Evolutionary conservation across 805 yeast genomes (phyloP).

Genomic region (Pichia kluyveri): DNA sequence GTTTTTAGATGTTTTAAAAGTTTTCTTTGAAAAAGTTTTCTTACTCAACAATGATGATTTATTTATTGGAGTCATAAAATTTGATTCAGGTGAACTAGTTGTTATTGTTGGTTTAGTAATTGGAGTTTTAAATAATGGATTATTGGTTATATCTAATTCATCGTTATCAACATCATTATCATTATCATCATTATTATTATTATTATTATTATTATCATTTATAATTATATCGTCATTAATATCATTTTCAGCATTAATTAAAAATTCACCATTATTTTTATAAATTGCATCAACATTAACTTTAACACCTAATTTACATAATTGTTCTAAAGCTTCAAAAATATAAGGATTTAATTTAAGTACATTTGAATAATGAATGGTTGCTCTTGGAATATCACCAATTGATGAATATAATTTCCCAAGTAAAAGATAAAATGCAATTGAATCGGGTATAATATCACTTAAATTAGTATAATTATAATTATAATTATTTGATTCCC

Average conservation of each 20-base stretch:
- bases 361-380: constrained; percentile 59
- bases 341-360: constrained; percentile 68
- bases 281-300: constrained; percentile 51
- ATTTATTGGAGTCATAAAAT: constrained; percentile 17
- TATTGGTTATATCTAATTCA: not conserved
- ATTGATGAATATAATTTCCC: constrained; percentile 57
- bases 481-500: constrained; percentile 20
- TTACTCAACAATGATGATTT: constrained; percentile 19
- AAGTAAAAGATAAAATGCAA: constrained; percentile 56
- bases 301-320: constrained; percentile 64
- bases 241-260: not conserved
- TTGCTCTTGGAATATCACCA: constrained; percentile 58
- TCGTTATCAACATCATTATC: not conserved
- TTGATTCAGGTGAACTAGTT: constrained; percentile 19
- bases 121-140: constrained; percentile 13
- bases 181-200: not conserved
- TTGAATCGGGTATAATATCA: constrained; percentile 47
- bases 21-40: constrained; percentile 32
- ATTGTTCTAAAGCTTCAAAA: constrained; percentile 77
- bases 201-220: not conserved
- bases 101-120: constrained; percentile 6
- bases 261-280: constrained; percentile 19
- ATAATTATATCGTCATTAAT: not conserved
- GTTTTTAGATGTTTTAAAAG: not conserved
- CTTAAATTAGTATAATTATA: not conserved